A percentile compares a stretch with the other conserved stretches of the same genome.
Evolutionary conservation across 345 rosid genomes (phyloP).

Genomic region (Theobroma cacao): DNA sequence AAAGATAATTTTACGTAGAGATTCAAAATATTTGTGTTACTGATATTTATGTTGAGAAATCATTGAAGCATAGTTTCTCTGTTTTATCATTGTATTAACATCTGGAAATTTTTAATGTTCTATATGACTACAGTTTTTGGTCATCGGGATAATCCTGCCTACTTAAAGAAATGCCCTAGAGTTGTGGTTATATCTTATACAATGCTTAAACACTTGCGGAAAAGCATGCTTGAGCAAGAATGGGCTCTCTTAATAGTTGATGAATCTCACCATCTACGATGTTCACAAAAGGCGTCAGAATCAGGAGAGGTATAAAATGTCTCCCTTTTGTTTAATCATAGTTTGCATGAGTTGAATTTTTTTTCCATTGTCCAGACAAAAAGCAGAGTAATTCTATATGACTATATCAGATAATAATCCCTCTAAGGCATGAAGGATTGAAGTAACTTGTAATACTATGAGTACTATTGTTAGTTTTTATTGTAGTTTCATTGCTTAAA

Average conservation of each 20-base stretch:
- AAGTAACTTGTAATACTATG: background rate
- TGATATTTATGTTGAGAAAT: background rate
- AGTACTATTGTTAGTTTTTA: background rate
- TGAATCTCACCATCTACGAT: constrained; percentile 91
- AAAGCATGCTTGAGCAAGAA: constrained; percentile 66
- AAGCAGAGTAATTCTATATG: background rate
- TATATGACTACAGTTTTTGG: constrained; percentile 67
- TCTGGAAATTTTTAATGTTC: background rate
- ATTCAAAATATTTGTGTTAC: background rate
- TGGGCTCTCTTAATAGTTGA: constrained; percentile 91
- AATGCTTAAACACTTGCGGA: constrained; percentile 78
- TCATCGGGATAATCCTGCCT: constrained; percentile 71
- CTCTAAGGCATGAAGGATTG: constrained; percentile 9
- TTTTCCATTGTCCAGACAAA: background rate
- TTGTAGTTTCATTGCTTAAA: constrained; percentile 3
- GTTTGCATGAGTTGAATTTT: constrained; percentile 1
- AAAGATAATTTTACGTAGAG: background rate
- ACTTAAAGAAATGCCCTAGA: constrained; percentile 66
- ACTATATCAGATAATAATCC: background rate
- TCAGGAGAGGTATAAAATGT: constrained; percentile 60
- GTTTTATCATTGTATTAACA: background rate
- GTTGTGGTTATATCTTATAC: constrained; percentile 87
- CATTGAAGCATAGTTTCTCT: background rate
- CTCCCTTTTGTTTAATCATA: background rate
- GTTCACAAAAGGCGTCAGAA: constrained; percentile 69